Evolutionary conservation across 805 yeast genomes (phyloP), one percentile per base, ranked within the genome.

Genomic region (Lipomyces yamadae): DNA sequence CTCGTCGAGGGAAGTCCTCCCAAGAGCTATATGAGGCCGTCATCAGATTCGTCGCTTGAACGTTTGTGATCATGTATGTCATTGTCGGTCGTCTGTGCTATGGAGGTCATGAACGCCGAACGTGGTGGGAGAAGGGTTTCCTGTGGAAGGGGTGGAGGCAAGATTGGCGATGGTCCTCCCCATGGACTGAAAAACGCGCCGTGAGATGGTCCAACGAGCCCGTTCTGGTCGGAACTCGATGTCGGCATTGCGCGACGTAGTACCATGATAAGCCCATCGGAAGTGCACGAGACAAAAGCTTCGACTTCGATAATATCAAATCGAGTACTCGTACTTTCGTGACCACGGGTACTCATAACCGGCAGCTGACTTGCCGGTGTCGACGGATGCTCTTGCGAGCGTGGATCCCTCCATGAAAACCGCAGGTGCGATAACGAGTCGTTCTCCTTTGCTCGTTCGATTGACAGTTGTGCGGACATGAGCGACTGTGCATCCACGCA

Each of bases 361-460:
- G 39, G 52, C 30, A 30, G 45, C 30, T 24, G 62, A 13, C 50
- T 24, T 6, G 24, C 37, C 2, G 15, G 18, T 7, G 68, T 62
- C 30, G 56, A 45, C 34, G 68, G 54, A n/a, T 39, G 56, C 2
- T 5, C 30, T 18, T 56, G 62, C 24, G 63, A 58, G 32, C 60
- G 65, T 24, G 68, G 68, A 50, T 65, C 68, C 39, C 65, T 57
- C 63, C 62, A 65, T 1, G 15, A 15, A 33, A 65, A 62, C 15
- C 66, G 62, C 56, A 65, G 10, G 53, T 65, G 58, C 15, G 62
- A 55, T 15, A 62, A 34, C 7, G 67, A 52, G 50, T 63, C 63
- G 52, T 57, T 62, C 52, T 65, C 68, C 60, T 65, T 58, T 24
- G 66, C 68, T 7, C 68, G 67, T 50, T 58, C 63, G 35, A 65